Percentiles rank a stretch among this genome's conserved stretches.
These are phyloP conservation scores for Terana coerulea DNA, from an alignment of 768 basidiomycete genomes.

Conservation along the genomic window DNA sequence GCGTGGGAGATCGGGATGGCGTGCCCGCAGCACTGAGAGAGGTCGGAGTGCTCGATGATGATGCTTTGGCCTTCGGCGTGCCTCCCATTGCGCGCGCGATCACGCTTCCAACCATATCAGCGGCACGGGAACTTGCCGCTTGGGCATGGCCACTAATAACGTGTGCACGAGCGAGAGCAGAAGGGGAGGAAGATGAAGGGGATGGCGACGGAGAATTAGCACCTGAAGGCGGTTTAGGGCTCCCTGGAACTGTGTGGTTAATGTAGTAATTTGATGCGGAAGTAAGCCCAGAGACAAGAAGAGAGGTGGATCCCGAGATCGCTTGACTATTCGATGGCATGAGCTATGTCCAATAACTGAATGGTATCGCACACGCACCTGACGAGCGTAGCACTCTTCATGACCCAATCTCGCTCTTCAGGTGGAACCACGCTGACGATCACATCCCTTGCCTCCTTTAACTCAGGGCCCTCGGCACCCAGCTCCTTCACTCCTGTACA, in stretches of 20 bases:
- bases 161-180: slow-evolving; percentile 56
- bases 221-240: slow-evolving; percentile 33
- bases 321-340: slow-evolving; percentile 44
- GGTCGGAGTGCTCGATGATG: background rate
- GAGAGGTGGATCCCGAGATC: slow-evolving; percentile 62
- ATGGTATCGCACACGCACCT: slow-evolving; percentile 44
- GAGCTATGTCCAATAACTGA: background rate
- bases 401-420: slow-evolving; percentile 68
- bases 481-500: slow-evolving; percentile 15
- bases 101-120: slow-evolving; percentile 56
- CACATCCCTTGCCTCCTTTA: slow-evolving; percentile 39
- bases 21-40: background rate
- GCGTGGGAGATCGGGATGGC: background rate
- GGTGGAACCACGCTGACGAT: slow-evolving; percentile 61
- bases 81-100: slow-evolving; percentile 54
- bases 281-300: slow-evolving; percentile 58
- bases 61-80: slow-evolving; percentile 25
- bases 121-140: slow-evolving; percentile 59
- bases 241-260: slow-evolving; percentile 47
- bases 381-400: slow-evolving; percentile 52
- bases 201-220: slow-evolving; percentile 18
- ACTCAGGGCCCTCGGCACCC: slow-evolving; percentile 17
- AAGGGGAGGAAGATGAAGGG: slow-evolving; percentile 27
- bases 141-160: slow-evolving; percentile 63
- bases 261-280: slow-evolving; percentile 62